Evolutionary conservation across 768 basidiomycete species (phyloP).

Genomic region (Leccinum broughii): DNA sequence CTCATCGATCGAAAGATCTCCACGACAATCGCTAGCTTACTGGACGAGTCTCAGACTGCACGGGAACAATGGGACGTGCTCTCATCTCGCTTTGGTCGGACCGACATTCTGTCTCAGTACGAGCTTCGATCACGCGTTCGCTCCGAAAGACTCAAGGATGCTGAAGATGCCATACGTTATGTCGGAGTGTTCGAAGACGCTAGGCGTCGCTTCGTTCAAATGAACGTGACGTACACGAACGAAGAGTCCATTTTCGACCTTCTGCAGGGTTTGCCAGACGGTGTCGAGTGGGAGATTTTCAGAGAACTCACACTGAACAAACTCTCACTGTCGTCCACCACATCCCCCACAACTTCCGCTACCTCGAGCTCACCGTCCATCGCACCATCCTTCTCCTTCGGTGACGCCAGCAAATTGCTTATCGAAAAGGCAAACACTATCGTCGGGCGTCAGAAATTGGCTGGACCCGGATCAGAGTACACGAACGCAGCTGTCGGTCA

Average conservation of each 20-base stretch:
- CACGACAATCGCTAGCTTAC: accelerated
- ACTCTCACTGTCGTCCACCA: not conserved
- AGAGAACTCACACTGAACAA: not conserved
- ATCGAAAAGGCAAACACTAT: not conserved
- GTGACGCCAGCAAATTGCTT: not conserved
- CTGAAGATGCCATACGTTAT: not conserved
- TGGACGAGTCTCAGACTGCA: not conserved
- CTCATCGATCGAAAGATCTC: not conserved
- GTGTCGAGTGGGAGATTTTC: not conserved
- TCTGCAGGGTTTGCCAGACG: not conserved
- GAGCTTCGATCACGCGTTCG: accelerated
- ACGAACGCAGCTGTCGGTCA: not conserved
- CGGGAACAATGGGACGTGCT: not conserved
- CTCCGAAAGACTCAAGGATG: not conserved
- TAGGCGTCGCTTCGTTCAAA: not conserved
- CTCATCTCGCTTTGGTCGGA: accelerated
- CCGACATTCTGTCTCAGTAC: not conserved
- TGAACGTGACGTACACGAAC: not conserved
- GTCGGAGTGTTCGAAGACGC: not conserved
- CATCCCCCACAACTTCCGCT: not conserved
- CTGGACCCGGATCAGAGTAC: not conserved
- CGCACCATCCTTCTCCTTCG: not conserved
- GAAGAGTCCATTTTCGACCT: not conserved
- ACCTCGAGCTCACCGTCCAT: no score
- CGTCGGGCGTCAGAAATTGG: not conserved